These are phyloP conservation scores for Musa acuminata DNA, from an alignment of 176 grass and related monocot species.

Conservation along the genomic window DNA sequence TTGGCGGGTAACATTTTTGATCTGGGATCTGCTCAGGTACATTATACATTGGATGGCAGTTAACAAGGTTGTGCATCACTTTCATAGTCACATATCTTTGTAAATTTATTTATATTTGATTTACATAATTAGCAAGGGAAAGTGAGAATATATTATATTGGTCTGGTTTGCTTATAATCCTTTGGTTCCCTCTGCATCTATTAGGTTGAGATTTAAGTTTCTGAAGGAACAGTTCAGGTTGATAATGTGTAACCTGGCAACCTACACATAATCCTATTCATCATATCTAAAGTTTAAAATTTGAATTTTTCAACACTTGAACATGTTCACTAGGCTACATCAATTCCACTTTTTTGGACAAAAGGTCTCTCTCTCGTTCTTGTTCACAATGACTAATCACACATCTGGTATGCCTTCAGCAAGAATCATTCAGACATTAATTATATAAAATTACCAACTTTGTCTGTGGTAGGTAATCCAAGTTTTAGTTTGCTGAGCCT, in stretches of 20 bases:
- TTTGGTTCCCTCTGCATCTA: not conserved
- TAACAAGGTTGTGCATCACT: not conserved
- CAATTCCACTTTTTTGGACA: no score
- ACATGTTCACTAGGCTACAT: not conserved
- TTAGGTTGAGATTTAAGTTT: not conserved
- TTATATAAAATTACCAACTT: no score
- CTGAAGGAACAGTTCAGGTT: not conserved
- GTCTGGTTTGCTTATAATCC: not conserved
- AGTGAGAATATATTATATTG: not conserved
- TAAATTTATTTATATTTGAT: not conserved
- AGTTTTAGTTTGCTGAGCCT: no score
- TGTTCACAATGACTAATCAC: no score
- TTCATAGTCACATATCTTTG: not conserved
- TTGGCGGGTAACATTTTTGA: conserved; percentile 99
- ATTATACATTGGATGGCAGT: not conserved
- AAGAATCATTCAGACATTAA: no score
- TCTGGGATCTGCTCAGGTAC: conserved; percentile 88
- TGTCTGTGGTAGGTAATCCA: no score
- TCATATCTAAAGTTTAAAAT: not conserved
- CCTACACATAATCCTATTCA: not conserved
- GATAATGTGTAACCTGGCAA: not conserved
- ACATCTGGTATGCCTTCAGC: no score
- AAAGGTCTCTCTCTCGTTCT: no score
- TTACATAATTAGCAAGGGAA: not conserved
- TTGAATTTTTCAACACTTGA: not conserved